Evolutionary conservation across 2,329 filamentous ascomycete species (phyloP).

Genomic region (Metarhizium rileyi): DNA sequence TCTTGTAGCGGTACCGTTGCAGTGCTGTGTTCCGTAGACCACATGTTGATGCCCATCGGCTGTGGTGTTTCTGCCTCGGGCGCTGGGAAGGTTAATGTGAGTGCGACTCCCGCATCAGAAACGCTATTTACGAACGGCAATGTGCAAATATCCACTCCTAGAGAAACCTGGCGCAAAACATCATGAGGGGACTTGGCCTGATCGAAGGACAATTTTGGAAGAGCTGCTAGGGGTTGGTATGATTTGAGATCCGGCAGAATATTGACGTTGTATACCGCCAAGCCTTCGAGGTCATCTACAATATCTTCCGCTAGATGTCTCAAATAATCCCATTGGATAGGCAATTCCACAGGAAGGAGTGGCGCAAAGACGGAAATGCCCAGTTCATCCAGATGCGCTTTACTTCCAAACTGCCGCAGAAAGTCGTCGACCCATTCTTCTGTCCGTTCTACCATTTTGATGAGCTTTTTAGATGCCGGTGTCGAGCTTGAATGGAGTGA

Average conservation of each 20-base stretch:
- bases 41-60: constrained; percentile 71
- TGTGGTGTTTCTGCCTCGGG: constrained; percentile 10
- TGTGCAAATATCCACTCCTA: constrained; percentile 73
- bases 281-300: constrained; percentile 45
- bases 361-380: constrained; percentile 48
- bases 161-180: constrained; percentile 62
- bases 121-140: constrained; percentile 63
- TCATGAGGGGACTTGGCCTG: constrained; percentile 63
- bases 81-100: constrained; percentile 66
- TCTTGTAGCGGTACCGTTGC: constrained; percentile 52
- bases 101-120: constrained; percentile 77
- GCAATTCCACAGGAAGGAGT: constrained; percentile 64
- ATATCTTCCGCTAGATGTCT: constrained; percentile 59
- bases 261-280: constrained; percentile 70
- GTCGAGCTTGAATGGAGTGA: constrained; percentile 38
- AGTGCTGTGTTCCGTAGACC: constrained; percentile 50
- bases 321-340: constrained; percentile 73
- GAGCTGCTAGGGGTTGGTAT: constrained; percentile 40
- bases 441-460: constrained; percentile 79
- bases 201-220: constrained; percentile 69
- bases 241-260: constrained; percentile 56
- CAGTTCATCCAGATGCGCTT: constrained; percentile 16
- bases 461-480: constrained; percentile 60
- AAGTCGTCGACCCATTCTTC: constrained; percentile 71
- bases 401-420: constrained; percentile 29